Evolutionary conservation across 805 yeast genomes (phyloP).

Genomic region (Metschnikowia orientalis): DNA sequence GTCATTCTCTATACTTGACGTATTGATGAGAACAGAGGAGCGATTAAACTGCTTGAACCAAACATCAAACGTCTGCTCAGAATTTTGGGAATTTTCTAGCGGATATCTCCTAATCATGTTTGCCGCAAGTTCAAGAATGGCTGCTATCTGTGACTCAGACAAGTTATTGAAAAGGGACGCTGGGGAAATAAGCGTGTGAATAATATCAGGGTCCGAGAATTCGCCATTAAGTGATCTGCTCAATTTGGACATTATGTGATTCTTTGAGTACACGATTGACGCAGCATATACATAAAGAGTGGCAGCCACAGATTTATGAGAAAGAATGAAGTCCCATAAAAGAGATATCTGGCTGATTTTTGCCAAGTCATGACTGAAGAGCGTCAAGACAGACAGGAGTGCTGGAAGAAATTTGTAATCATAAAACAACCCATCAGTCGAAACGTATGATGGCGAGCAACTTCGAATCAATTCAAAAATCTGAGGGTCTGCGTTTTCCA

Average conservation of each 20-base stretch:
- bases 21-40: constrained; percentile 31
- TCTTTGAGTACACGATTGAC: constrained; percentile 44
- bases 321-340: constrained; percentile 67
- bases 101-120: constrained; percentile 24
- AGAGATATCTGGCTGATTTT: constrained; percentile 46
- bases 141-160: constrained; percentile 25
- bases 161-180: constrained; percentile 24
- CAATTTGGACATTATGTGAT: background rate
- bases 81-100: constrained; percentile 18
- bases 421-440: constrained; percentile 25
- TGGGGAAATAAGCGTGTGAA: constrained; percentile 36
- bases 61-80: constrained; percentile 22
- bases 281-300: constrained; percentile 61
- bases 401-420: constrained; percentile 49
- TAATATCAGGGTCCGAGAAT: constrained; percentile 31
- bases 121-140: constrained; percentile 26
- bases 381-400: constrained; percentile 70
- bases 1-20: constrained; percentile 21
- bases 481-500: constrained; percentile 45
- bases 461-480: constrained; percentile 42
- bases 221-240: constrained; percentile 1
- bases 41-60: constrained; percentile 36
- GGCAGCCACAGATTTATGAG: constrained; percentile 49
- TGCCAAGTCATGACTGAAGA: constrained; percentile 68
- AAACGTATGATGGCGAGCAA: constrained; percentile 22